Evolutionary conservation across 192 early-diverging fungal genomes (phyloP).

Genomic region (Backusella parvicylindrica): DNA sequence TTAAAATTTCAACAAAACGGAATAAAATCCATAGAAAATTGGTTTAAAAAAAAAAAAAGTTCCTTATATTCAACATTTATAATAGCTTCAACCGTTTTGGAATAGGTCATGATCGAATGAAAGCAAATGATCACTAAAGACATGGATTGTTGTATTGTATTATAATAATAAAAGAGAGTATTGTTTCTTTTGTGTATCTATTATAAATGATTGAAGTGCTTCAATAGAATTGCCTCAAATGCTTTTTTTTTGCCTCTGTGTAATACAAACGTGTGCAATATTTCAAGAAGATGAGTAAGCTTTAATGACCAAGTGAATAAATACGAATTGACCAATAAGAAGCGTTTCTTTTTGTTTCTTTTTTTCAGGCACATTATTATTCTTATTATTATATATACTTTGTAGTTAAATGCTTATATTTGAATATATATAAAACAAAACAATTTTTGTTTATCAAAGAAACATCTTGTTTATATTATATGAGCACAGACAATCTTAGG

Average conservation of each 20-base stretch:
- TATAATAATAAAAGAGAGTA: background rate
- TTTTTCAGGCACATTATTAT: background rate
- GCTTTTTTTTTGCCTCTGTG: background rate
- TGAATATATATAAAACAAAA: background rate
- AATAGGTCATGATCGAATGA: background rate
- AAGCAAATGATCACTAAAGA: background rate
- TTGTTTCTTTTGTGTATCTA: background rate
- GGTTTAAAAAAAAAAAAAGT: background rate
- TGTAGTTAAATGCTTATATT: background rate
- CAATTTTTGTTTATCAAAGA: too few species aligned
- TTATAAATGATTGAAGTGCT: background rate
- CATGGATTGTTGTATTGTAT: background rate
- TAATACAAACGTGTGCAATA: background rate
- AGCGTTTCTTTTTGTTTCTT: background rate
- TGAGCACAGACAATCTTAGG: background rate
- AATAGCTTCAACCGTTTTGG: background rate
- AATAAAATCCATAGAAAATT: background rate
- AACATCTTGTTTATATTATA: background rate
- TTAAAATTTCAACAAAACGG: background rate
- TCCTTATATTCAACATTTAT: background rate
- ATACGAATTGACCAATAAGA: background rate
- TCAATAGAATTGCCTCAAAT: background rate
- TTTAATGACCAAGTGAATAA: background rate
- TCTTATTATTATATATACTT: too few species aligned
- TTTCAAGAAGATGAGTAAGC: background rate